phyloP scores from a whole-genome alignment of 805 yeast genomes.

The Ascoidea rubescens region DNA sequence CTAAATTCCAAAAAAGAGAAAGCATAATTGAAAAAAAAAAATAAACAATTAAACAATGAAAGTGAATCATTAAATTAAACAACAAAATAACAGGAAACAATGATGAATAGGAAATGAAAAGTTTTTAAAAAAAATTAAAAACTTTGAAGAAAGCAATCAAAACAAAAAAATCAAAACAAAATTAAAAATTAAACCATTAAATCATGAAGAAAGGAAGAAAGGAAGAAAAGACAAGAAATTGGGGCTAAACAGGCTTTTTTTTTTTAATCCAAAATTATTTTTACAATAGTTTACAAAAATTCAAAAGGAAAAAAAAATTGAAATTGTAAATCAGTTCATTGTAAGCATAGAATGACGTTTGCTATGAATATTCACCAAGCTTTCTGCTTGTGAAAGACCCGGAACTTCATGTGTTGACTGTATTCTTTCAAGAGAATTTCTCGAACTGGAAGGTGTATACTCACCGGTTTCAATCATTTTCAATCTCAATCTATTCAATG shows the following conservation, averaged over 20 bases:
- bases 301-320: too few species aligned
- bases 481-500: constrained; percentile 7
- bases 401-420: constrained; percentile 33
- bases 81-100: background rate
- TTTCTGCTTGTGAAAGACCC: constrained; percentile 35
- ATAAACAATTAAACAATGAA: too few species aligned
- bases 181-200: too few species aligned
- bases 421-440: constrained; percentile 26
- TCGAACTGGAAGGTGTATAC: constrained; percentile 4
- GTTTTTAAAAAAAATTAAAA: background rate
- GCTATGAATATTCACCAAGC: constrained; percentile 18
- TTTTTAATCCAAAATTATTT: too few species aligned
- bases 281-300: too few species aligned
- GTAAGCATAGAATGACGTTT: constrained; percentile 2
- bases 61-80: background rate
- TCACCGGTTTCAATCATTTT: constrained; percentile 9
- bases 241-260: background rate
- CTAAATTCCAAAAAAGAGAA: too few species aligned
- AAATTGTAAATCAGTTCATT: background rate
- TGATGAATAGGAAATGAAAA: background rate
- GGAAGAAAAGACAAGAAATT: background rate
- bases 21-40: too few species aligned
- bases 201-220: background rate
- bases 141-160: background rate
- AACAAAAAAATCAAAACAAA: too few species aligned